Percentiles rank a stretch among this genome's conserved stretches.
These are phyloP conservation scores for Conidiobolus incongruus DNA, from an alignment of 371 early-diverging fungal genomes.

Conservation along the genomic window DNA sequence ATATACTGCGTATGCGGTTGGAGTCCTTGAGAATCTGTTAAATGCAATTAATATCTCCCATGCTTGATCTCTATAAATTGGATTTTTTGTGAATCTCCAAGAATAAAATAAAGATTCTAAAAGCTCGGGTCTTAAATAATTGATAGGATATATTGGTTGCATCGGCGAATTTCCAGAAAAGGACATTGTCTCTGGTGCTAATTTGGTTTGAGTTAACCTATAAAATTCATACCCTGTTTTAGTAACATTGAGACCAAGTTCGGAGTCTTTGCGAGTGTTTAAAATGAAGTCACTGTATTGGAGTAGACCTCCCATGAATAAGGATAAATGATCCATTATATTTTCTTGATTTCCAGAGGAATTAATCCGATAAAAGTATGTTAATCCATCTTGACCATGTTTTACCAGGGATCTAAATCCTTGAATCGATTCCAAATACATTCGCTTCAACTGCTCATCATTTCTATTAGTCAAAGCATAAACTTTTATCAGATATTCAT, in stretches of 20 bases:
- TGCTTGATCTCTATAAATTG: conserved; percentile 43
- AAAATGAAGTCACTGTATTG: conserved; percentile 27
- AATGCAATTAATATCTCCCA: conserved; percentile 13
- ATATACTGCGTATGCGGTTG: background rate
- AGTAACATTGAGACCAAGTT: conserved; percentile 18
- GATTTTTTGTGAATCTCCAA: conserved; percentile 48
- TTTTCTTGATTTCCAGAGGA: too few relatives aligned
- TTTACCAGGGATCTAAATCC: too few relatives aligned
- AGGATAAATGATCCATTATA: too few relatives aligned
- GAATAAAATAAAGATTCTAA: conserved; percentile 53
- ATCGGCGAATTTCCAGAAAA: conserved; percentile 1
- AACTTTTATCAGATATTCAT: conserved; percentile 1
- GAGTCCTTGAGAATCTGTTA: background rate
- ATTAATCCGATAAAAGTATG: too few relatives aligned
- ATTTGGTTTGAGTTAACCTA: conserved; percentile 16
- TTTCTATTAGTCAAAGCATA: background rate
- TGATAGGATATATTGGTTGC: background rate
- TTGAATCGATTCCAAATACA: too few relatives aligned
- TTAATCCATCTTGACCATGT: too few relatives aligned
- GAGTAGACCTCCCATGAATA: conserved; percentile 50
- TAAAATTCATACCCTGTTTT: conserved; percentile 38
- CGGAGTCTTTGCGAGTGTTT: conserved; percentile 19
- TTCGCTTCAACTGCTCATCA: too few relatives aligned
- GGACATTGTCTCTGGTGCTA: conserved; percentile 25
- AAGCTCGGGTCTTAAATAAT: conserved; percentile 21